Conservation (phyloP, 169 alveolate species). For the Neospora caninum region DNA sequence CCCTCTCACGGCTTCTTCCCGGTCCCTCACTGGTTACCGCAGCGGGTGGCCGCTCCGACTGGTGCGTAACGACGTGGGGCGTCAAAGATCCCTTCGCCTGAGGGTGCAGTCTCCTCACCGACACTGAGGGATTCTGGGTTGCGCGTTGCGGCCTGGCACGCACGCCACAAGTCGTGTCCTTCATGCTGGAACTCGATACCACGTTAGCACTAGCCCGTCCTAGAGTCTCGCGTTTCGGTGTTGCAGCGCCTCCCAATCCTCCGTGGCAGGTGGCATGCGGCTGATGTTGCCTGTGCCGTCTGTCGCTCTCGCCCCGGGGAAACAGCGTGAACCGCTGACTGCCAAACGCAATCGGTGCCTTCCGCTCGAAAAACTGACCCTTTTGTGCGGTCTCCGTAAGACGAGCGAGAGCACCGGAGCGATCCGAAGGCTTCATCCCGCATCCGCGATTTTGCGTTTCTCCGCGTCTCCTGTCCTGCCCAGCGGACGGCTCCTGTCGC, state of each 20-base stretch:
- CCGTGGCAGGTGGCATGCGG: not conserved
- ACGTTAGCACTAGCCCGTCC: not conserved
- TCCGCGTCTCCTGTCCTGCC: not conserved
- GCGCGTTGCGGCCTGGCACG: too few relatives aligned
- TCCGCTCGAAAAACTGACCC: not conserved
- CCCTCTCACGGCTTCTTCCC: not conserved
- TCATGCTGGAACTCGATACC: too few relatives aligned
- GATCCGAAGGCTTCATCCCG: not conserved
- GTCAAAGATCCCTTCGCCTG: not conserved
- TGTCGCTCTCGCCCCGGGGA: not conserved
- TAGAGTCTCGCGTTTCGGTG: not conserved
- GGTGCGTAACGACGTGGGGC: not conserved
- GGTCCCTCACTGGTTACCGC: not conserved
- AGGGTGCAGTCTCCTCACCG: too few relatives aligned
- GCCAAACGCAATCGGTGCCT: not conserved
- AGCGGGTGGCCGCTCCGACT: not conserved
- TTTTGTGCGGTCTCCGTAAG: not conserved
- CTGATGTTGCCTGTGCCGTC: not conserved
- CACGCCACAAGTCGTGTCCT: too few relatives aligned
- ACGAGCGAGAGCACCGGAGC: not conserved
- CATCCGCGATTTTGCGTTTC: not conserved
- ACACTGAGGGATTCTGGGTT: too few relatives aligned
- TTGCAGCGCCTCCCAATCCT: not conserved
- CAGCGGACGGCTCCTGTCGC: too few relatives aligned
- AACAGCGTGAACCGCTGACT: not conserved